phyloP scores from a whole-genome alignment of 352 stramenopile species.

The Pythium pectinolyticum region DNA sequence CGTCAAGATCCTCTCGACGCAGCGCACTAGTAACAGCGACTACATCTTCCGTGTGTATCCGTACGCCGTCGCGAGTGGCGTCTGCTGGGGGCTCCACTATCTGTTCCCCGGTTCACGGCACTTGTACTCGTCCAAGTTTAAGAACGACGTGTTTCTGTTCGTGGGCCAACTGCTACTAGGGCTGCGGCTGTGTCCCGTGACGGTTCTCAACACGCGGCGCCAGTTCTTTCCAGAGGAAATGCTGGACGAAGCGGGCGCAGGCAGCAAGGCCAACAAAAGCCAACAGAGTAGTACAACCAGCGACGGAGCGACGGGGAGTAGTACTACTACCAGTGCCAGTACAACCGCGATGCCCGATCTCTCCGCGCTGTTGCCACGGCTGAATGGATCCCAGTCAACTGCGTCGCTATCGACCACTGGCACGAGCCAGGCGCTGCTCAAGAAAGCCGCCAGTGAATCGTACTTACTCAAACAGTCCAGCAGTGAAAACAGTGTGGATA shows the following conservation, averaged over 20 bases:
- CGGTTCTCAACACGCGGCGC: conserved; percentile 62
- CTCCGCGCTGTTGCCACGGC: conserved; percentile 27
- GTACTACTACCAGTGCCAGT: neutral
- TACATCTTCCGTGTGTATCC: conserved; percentile 89
- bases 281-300: conserved; percentile 7
- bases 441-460: conserved; percentile 51
- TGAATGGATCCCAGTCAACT: conserved; percentile 19
- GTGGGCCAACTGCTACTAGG: conserved; percentile 72
- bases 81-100: conserved; percentile 88
- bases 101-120: conserved; percentile 85
- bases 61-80: conserved; percentile 74
- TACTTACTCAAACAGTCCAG: conserved; percentile 48
- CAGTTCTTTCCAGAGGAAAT: conserved; percentile 80
- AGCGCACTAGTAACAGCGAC: conserved; percentile 71
- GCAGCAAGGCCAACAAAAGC: conserved; percentile 38
- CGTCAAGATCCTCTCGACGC: conserved; percentile 71
- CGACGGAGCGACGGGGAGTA: neutral
- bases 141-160: conserved; percentile 77
- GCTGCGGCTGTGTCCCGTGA: conserved; percentile 61
- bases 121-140: conserved; percentile 83
- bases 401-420: neutral
- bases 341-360: conserved; percentile 23
- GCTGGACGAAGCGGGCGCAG: conserved; percentile 49
- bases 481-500: conserved; percentile 59
- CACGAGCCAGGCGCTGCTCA: conserved; percentile 5